Evolutionary conservation across 2,329 filamentous ascomycete genomes (phyloP), one percentile per base, ranked within the genome.

Genomic region (Purpureocillium lavendulum): DNA sequence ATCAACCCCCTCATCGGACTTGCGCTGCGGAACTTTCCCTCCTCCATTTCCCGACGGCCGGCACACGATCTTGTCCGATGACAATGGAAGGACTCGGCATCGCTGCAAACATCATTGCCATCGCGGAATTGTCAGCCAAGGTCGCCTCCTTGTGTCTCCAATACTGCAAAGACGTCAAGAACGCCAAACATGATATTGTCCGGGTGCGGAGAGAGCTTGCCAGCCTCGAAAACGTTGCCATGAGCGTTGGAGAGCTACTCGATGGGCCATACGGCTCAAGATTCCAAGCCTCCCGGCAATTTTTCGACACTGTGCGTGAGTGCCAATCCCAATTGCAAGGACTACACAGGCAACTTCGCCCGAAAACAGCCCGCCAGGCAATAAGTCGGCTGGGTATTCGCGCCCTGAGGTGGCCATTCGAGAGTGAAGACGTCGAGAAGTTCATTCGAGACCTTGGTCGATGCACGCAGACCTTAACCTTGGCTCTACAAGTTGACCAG

Each of bases 321-420:
- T 48, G 49, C 31, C 21, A 33, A 36, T 40, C 16, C 21, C 46
- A 53, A 26, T 49, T 61, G 21, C 11, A 48, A 33, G 18, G 21
- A 13, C 44, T 60, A 11, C 21, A 56, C 21, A 29, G 41, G 14
- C 50, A 50, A 38, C 46, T 62, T 3, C 36, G 45, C 14, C 53
- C 50, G 31, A 31, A 29, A 15, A 36, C 39, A 36, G 17, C 39
- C 16, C 39, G 17, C 17, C 33, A 40, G 33, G 39, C 39, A 40
- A 21, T 62, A 54, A 53, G 46, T 21, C 47, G 47, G n/a, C 37
- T 57, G 33, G 53, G 60, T 21, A 16, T 60, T 10, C 54, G 56
- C 41, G 53, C 58, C 33, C 48, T 66, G 13, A 65, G 58, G 47
- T 66, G 60, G 62, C 62, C 60, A 4, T 58, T 65, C 33, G 48